Evolutionary conservation across 2,329 filamentous ascomycete species (phyloP).

Genomic region (Cordyceps javanica): DNA sequence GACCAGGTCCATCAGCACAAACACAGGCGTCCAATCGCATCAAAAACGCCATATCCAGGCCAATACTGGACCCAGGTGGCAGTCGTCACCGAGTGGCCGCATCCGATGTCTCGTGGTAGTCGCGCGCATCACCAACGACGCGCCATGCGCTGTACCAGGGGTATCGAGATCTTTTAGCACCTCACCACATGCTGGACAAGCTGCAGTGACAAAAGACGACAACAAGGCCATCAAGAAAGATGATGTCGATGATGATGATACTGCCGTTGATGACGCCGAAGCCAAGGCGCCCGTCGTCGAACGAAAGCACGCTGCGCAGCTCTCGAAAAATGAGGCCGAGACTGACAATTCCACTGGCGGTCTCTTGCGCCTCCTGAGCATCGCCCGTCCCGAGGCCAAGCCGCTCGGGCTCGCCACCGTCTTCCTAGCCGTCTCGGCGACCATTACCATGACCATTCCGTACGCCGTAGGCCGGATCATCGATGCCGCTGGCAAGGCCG

Average conservation of each 20-base stretch:
- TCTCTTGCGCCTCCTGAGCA: conserved; percentile 82
- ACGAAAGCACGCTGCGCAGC: conserved; percentile 77
- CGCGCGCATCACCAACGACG: not conserved
- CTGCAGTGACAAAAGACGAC: conserved; percentile 9
- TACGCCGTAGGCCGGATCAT: conserved; percentile 95
- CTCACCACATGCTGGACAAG: not conserved
- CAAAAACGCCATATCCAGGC: not conserved
- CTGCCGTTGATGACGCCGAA: conserved; percentile 35
- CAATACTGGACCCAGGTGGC: not conserved
- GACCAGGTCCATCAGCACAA: not conserved
- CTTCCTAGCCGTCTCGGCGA: conserved; percentile 84
- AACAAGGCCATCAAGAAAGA: conserved; percentile 48
- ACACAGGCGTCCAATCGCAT: not conserved
- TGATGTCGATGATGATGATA: conserved; percentile 69
- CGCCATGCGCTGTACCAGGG: not conserved
- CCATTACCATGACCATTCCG: conserved; percentile 91
- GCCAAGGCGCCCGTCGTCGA: conserved; percentile 54
- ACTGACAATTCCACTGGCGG: conserved; percentile 53
- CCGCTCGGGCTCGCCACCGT: conserved; percentile 74
- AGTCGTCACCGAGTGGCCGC: not conserved
- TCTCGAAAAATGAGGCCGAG: conserved; percentile 72
- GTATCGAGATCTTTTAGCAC: not conserved
- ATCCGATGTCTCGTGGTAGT: not conserved
- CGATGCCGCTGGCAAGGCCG: conserved; percentile 76
- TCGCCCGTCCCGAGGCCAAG: conserved; percentile 77